phyloP scores from a whole-genome alignment of 2,329 filamentous ascomycete genomes.

The Cytospora schulzeri region DNA sequence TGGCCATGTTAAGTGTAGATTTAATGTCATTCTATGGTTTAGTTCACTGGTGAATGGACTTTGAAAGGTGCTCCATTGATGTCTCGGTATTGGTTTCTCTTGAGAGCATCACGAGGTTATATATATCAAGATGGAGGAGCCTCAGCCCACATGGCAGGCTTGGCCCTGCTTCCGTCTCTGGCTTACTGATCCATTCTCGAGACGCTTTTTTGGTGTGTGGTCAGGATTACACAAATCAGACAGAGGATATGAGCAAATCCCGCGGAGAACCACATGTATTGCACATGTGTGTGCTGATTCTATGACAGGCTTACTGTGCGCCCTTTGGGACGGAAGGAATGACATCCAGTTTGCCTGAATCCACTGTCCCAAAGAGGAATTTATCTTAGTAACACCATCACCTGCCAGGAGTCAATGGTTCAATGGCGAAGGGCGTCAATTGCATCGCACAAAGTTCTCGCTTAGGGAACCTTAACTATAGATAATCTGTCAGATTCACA shows the following conservation, averaged over 20 bases:
- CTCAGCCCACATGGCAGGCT: neutral
- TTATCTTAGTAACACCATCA: neutral
- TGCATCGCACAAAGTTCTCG: neutral
- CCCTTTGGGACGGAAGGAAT: no score
- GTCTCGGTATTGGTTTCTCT: neutral
- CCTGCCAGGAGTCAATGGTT: no score
- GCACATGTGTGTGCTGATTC: neutral
- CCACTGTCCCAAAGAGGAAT: neutral
- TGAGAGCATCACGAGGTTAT: neutral
- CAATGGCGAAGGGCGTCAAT: neutral
- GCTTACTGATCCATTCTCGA: neutral
- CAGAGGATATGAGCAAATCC: neutral
- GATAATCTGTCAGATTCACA: neutral
- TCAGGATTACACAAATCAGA: neutral
- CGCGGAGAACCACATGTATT: neutral
- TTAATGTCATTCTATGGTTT: neutral
- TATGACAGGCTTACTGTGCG: neutral
- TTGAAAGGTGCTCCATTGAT: neutral
- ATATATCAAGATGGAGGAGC: neutral
- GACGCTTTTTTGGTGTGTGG: neutral
- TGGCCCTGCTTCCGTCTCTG: neutral
- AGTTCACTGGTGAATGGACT: neutral
- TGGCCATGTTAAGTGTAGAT: constrained; percentile 8
- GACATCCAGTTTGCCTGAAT: neutral
- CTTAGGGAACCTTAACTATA: no score